Conservation (phyloP, 768 basidiomycete species). For the Candolleomyces efflorescens region DNA sequence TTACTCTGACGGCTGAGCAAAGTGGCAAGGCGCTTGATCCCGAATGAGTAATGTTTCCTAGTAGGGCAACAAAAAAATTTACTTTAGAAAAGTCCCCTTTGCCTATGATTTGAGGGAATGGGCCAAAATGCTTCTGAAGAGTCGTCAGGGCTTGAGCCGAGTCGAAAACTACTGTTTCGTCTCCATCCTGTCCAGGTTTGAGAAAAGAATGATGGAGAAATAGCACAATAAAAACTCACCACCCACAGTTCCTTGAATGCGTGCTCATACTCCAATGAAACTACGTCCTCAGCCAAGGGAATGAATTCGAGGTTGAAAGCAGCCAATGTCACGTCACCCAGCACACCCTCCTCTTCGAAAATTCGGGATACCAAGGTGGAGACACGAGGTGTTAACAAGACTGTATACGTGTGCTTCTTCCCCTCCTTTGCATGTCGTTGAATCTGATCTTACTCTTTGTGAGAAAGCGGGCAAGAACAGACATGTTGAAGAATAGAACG, state of each 20-base stretch:
- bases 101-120: constrained; percentile 89
- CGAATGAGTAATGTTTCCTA: not conserved
- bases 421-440: constrained; percentile 70
- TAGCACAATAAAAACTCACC: constrained; percentile 45
- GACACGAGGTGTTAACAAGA: constrained; percentile 82
- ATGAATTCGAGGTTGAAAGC: constrained; percentile 93
- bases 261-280: constrained; percentile 83
- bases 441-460: constrained; percentile 74
- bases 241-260: constrained; percentile 90
- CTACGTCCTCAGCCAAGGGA: constrained; percentile 86
- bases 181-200: constrained; percentile 65
- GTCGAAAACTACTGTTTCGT: constrained; percentile 86
- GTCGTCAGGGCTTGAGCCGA: constrained; percentile 83
- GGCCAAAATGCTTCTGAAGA: constrained; percentile 80
- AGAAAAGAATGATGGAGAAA: not conserved
- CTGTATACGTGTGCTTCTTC: constrained; percentile 77
- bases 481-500: constrained; percentile 21
- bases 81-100: constrained; percentile 89
- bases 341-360: constrained; percentile 92
- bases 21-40: constrained; percentile 65
- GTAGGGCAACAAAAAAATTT: constrained; percentile 16
- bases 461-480: constrained; percentile 12
- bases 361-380: constrained; percentile 85
- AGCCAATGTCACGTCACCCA: constrained; percentile 89
- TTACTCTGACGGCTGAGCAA: constrained; percentile 56